Base-by-base conservation (phyloP, 176 grass and related monocot genomes). In the Zoysia pacifica region DNA sequence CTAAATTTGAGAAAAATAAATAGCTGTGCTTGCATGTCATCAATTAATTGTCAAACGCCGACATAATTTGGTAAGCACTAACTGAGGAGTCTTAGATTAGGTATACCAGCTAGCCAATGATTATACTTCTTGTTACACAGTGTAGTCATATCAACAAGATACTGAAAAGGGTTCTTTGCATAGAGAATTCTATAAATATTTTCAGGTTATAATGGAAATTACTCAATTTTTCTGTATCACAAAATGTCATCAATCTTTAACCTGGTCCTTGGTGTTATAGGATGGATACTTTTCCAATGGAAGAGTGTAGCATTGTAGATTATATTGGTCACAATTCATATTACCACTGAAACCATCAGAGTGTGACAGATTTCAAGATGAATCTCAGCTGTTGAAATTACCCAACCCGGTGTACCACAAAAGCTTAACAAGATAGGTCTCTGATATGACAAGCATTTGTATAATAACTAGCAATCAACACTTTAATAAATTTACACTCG, bases 1-100 rank as follows among this genome's bases (percentile, higher is more conserved):
- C 11, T 42, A 49, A 55, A 39, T 50, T 72, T 74, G 42, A 84
- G 43, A 69, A 65, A 69, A 3, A 67, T 69, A 60, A 28, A 4
- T 49, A 77, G 45, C 42, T 13, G 52, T 65, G 16, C 9, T 49
- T 79, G 1, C 75, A 66, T 85, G 16, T 2, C 11, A 2, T 65
- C 41, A 35, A 49, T 39, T 18, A 14, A 40, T 43, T 61, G 35
- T 11, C 36, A 61, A 10, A 49, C 2, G 2, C 11, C 48, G 28
- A 28, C 28, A 28, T 28, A 28, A 28, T 28, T 28, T 28, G 28
- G 28, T 28, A 28, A 28, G 28, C 28, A 28, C 28, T 28, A 28
- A 28, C 28, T 28, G 28, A 28, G 28, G 28, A 28, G 28, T 28
- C 28, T 28, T 28, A 28, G 28, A 28, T 28, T 28, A 28, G 28